phyloP scores from a whole-genome alignment of 2,329 filamentous ascomycete species.

The Neophaeococcomyces mojaviensis region DNA sequence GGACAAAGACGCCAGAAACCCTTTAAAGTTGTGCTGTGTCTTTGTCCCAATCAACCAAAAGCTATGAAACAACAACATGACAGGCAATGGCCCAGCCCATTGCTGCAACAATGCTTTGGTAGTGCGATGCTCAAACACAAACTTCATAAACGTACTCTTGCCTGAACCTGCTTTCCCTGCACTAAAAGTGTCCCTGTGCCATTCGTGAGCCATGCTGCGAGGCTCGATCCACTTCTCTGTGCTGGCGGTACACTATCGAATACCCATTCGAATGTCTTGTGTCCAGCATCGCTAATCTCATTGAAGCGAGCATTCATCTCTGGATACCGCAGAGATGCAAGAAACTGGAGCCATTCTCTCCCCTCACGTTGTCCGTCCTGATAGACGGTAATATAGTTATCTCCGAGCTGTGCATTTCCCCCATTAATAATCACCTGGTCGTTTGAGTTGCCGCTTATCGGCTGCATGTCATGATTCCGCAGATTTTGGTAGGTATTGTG shows the following conservation, averaged over 20 bases:
- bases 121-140: not conserved
- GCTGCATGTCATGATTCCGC: no score
- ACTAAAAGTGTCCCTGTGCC: slow-evolving; percentile 2
- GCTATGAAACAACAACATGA: not conserved
- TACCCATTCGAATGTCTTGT: slow-evolving; percentile 11
- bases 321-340: not conserved
- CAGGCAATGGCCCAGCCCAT: slow-evolving; percentile 1
- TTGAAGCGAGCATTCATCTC: not conserved
- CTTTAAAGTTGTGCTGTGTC: slow-evolving; percentile 4
- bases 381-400: no score
- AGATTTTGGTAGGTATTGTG: no score
- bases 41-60: slow-evolving; percentile 9
- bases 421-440: no score
- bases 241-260: not conserved
- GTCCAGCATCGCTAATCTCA: not conserved
- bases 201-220: not conserved
- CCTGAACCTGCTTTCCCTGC: slow-evolving; percentile 12
- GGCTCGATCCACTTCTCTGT: not conserved
- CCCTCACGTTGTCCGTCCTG: no score
- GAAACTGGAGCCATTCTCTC: not conserved
- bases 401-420: no score
- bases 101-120: not conserved
- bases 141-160: slow-evolving; percentile 12
- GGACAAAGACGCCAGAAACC: slow-evolving; percentile 5
- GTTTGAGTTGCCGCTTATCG: no score